Conservation (phyloP, 495 filamentous ascomycete species). For the Trichoderma parareesei region DNA sequence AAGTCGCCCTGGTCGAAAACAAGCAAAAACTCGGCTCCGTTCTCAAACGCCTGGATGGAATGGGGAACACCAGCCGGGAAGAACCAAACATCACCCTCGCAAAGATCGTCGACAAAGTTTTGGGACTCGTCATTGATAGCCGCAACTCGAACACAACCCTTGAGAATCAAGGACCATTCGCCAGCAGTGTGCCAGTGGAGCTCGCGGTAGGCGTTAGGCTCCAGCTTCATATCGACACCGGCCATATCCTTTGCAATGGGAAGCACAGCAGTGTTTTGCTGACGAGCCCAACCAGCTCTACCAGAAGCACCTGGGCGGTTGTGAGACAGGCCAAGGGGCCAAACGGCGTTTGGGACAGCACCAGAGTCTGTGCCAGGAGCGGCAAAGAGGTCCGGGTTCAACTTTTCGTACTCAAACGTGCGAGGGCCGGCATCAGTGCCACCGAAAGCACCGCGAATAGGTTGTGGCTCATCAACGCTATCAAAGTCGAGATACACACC, state of each 20-base stretch:
- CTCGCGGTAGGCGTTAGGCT: conserved; percentile 57
- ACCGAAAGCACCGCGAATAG: conserved; percentile 52
- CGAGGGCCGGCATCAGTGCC: conserved; percentile 56
- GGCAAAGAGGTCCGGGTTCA: conserved; percentile 58
- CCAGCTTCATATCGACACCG: conserved; percentile 71
- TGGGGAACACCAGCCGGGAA: conserved; percentile 61
- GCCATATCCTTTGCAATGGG: conserved; percentile 61
- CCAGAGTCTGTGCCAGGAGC: conserved; percentile 61
- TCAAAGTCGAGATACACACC: conserved; percentile 58
- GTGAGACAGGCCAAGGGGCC: conserved; percentile 63
- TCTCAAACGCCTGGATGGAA: conserved; percentile 55
- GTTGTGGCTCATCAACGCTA: conserved; percentile 55
- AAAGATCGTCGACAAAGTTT: conserved; percentile 58
- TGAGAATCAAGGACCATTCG: conserved; percentile 59
- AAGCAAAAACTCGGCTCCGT: conserved; percentile 60
- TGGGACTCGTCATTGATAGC: conserved; percentile 56
- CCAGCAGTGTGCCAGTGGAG: conserved; percentile 65
- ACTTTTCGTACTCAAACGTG: conserved; percentile 52
- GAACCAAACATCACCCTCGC: conserved; percentile 63
- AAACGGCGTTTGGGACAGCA: conserved; percentile 56
- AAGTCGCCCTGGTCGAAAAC: conserved; percentile 65
- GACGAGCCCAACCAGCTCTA: conserved; percentile 59
- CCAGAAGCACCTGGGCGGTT: conserved; percentile 47
- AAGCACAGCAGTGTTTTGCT: conserved; percentile 56
- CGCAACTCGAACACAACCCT: conserved; percentile 53